Base-by-base conservation (phyloP, 352 stramenopile species). In the Pythium myriotylum region DNA sequence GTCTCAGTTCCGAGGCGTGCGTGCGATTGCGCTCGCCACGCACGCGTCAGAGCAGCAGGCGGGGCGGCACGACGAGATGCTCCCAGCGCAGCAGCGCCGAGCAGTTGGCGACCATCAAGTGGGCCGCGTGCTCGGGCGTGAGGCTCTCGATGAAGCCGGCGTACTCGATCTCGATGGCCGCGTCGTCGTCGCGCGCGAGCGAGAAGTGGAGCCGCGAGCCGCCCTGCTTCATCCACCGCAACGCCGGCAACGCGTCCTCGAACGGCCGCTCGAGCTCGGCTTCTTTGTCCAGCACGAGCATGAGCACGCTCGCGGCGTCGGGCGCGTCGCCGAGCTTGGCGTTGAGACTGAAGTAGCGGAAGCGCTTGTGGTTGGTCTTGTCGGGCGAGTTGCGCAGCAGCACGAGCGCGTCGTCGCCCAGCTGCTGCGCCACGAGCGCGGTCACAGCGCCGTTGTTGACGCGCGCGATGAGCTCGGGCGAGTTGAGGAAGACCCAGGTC, bases 311-410 rank as follows among this genome's bases (percentile, higher is more conserved):
- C 9, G 24, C 45, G 9, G 35, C 19, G 9, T 12, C 7, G 16
- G 56, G 39, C 0, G 23, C 22, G n/a, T 19, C 17, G 19, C 52
- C 24, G 3, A 35, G 33, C 4, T n/a, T n/a, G n/a, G 56, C 27
- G 37, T 64, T 64, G 16, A 64, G 17, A 35, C 47, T 48, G 40
- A 64, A 57, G 14, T 54, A 47, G 10, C 54, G 54, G 22, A 61
- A 56, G 14, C 47, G 45, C 35, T 41, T 37, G 16, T 57, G 56
- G n/a, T n/a, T 14, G n/a, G 40, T 24, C 12, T 32, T 32, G 37
- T 50, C 56, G 2, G 56, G 56, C 37, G 56, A 64, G 16, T 64
- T 64, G 2, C 56, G 56, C 9, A 64, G 35, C 46, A 64, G 19
- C 16, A 58, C 22, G 26, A 65, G n/a, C n/a, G 46, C n/a, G 47